phyloP scores from a whole-genome alignment of 495 filamentous ascomycete genomes.

The Neurospora sp. region DNA sequence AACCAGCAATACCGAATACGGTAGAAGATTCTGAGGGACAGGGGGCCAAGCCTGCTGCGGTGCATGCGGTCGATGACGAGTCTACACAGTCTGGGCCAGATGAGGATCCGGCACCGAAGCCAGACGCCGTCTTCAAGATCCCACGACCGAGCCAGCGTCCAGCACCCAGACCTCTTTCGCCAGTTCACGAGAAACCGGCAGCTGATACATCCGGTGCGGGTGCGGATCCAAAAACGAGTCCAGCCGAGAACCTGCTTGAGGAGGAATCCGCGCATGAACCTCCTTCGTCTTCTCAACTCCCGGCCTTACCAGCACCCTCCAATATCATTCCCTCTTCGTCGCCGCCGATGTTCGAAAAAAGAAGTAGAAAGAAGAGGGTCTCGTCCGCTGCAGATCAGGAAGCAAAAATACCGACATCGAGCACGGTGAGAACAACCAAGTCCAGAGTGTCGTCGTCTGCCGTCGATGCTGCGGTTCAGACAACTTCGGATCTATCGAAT shows the following conservation, averaged over 20 bases:
- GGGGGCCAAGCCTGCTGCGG: background rate
- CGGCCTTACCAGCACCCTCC: background rate
- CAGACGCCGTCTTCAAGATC: conserved; percentile 1
- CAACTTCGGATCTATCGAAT: background rate
- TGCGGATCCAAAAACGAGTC: conserved; percentile 33
- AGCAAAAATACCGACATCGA: background rate
- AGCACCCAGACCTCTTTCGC: background rate
- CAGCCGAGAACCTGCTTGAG: conserved; percentile 1
- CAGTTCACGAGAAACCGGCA: background rate
- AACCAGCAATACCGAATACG: conserved; percentile 18
- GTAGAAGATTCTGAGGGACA: conserved; percentile 24
- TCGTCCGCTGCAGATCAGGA: background rate
- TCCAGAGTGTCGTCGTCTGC: background rate
- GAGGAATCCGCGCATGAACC: background rate
- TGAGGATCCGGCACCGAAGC: conserved; percentile 2
- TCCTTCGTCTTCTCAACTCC: background rate
- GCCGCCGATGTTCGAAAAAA: background rate
- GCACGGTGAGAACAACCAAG: background rate
- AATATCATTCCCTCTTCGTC: background rate
- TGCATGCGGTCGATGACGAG: conserved; percentile 4
- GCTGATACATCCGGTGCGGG: conserved; percentile 12
- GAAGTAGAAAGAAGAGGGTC: background rate
- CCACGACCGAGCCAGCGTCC: conserved; percentile 5
- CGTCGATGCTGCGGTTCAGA: background rate
- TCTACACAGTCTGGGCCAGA: conserved; percentile 15